A percentile compares a stretch with the other conserved stretches of the same genome.
Conservation (phyloP, 2,329 filamentous ascomycete genomes). For the Nannizzia gypsea region DNA sequence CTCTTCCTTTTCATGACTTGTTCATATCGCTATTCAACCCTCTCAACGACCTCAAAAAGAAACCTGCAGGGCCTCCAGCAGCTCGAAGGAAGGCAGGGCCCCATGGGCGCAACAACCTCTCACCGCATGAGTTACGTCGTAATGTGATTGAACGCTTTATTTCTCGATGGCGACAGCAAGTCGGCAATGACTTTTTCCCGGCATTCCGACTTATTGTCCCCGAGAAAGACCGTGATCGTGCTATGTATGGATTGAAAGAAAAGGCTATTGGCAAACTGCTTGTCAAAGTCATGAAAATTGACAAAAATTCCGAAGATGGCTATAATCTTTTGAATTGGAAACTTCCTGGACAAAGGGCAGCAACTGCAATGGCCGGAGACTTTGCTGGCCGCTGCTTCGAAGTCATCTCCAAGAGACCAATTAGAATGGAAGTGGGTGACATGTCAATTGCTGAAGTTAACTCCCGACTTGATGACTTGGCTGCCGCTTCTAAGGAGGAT, state of each 20-base stretch:
- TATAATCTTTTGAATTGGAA: constrained; percentile 86
- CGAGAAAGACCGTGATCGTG: constrained; percentile 81
- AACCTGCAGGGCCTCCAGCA: constrained; percentile 44
- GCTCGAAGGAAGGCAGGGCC: constrained; percentile 49
- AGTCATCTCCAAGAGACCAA: constrained; percentile 69
- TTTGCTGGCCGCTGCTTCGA: constrained; percentile 85
- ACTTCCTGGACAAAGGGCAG: constrained; percentile 57
- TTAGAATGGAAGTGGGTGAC: constrained; percentile 59
- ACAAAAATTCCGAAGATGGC: constrained; percentile 79
- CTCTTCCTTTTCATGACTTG: constrained; percentile 70
- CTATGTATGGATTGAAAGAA: constrained; percentile 91
- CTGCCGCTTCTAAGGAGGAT: constrained; percentile 64
- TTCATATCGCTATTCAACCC: constrained; percentile 73
- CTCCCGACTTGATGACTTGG: constrained; percentile 64
- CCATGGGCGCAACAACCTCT: constrained; percentile 35
- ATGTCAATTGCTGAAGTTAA: constrained; percentile 90
- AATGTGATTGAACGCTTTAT: constrained; percentile 81
- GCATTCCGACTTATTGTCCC: constrained; percentile 84
- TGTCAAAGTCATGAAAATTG: constrained; percentile 87
- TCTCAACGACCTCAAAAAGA: constrained; percentile 63
- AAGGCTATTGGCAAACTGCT: constrained; percentile 78
- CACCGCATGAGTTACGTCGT: constrained; percentile 64
- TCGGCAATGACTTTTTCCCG: constrained; percentile 86
- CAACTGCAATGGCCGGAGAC: constrained; percentile 64
- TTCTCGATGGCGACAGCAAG: constrained; percentile 70